Evolutionary conservation across 2,329 filamentous ascomycete species (phyloP), one percentile per base, ranked within the genome.

Genomic region (Apiospora koreana): DNA sequence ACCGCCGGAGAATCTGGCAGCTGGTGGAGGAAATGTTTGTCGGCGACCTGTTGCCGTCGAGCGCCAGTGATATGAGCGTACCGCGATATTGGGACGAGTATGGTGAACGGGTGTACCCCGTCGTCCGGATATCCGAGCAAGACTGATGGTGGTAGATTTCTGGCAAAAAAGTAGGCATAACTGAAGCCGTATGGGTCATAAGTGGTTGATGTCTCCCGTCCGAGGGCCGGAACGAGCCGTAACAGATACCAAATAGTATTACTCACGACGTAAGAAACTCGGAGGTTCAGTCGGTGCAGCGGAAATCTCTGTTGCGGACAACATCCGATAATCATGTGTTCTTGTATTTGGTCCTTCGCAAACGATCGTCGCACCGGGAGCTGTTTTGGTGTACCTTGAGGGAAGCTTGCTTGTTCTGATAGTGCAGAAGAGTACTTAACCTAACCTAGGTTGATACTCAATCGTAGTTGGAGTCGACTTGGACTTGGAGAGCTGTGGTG

Each of bases 21-120:
- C 43, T 76, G 18, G 68, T 73, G 3, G 72, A 73, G 38, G 74
- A 75, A 42, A 75, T 76, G 73, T 74, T 69, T 18, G 73, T 75
- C 6, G 72, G 74, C n/a, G 72, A 76, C 62, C 45, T 73, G 9
- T 48, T 74, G 50, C 70, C 50, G 9, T 21, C n/a, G n/a, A n/a
- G 2, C 1, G 38, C 5, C 14, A 42, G 65, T 18, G 12, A 45
- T 25, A 54, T 54, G 28, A 69, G 45, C 23, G 72, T 76, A 65
- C 74, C 74, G 12, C 69, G 69, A 18, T 76, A 76, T 46, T 75
- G 74, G 74, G 69, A 75, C 50, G 69, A 69, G 46, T 68, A 71
- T 35, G 71, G 71, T 1, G 50, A 69, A 41, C 46, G 68, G 45
- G 69, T 70, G 21, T 66, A 73, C 69, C 73, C 73, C 16, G 68